Evolutionary conservation across 768 basidiomycete genomes (phyloP).

Genomic region (Hydnum rufescens): DNA sequence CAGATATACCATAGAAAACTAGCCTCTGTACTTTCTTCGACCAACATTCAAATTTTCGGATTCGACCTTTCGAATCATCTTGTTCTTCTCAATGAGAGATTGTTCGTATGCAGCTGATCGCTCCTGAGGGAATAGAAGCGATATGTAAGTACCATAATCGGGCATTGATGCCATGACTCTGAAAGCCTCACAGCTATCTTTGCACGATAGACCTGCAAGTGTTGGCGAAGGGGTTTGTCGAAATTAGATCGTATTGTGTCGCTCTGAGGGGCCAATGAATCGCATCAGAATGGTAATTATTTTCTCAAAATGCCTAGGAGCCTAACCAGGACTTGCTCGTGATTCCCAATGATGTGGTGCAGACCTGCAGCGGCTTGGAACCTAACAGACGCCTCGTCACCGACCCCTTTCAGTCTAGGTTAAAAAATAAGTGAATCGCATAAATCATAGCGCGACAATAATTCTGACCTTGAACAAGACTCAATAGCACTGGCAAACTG

Average conservation of each 20-base stretch:
- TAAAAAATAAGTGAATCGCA: neutral
- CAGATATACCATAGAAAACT: constrained; percentile 15
- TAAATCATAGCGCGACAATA: neutral
- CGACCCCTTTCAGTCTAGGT: constrained; percentile 51
- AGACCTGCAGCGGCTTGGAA: constrained; percentile 74
- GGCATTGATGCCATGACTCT: constrained; percentile 4
- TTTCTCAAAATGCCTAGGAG: neutral
- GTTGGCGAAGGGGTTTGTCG: constrained; percentile 73
- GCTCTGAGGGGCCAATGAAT: constrained; percentile 29
- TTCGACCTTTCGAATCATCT: constrained; percentile 22
- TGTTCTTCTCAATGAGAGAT: constrained; percentile 60
- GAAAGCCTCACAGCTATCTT: constrained; percentile 35
- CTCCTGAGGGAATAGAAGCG: constrained; percentile 30
- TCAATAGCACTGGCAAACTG: constrained; percentile 76
- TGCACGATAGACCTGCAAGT: constrained; percentile 58
- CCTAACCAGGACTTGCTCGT: constrained; percentile 74
- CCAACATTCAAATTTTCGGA: constrained; percentile 52
- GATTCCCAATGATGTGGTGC: constrained; percentile 80
- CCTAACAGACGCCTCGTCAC: constrained; percentile 61
- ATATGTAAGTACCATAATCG: neutral
- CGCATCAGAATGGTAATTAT: neutral
- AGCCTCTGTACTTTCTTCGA: constrained; percentile 57
- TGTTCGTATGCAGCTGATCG: constrained; percentile 71
- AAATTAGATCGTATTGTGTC: constrained; percentile 74
- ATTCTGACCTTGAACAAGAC: constrained; percentile 47